phyloP scores from a whole-genome alignment of 495 filamentous ascomycete genomes.

The Penicillium riverlandense region DNA sequence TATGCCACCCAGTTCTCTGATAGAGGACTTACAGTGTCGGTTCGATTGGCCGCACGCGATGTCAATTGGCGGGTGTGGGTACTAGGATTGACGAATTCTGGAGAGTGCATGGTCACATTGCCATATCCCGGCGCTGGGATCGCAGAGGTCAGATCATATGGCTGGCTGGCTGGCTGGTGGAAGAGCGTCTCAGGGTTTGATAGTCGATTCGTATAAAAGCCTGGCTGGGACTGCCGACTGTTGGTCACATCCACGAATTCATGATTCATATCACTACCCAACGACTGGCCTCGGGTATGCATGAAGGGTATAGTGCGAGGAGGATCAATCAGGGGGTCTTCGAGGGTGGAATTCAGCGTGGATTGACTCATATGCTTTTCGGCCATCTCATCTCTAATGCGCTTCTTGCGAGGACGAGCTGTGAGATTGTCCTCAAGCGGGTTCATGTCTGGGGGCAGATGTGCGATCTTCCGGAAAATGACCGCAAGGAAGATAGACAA shows the following conservation, averaged over 20 bases:
- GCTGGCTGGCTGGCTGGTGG: constrained; percentile 13
- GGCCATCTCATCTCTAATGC: constrained; percentile 64
- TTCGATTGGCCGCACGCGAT: constrained; percentile 22
- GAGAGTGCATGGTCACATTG: constrained; percentile 12
- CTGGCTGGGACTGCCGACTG: constrained; percentile 15
- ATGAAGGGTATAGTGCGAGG: constrained; percentile 66
- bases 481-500: constrained; percentile 65
- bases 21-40: constrained; percentile 29
- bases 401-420: constrained; percentile 60
- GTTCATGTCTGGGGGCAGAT: constrained; percentile 85
- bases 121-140: constrained; percentile 18
- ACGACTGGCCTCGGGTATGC: constrained; percentile 60
- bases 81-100: constrained; percentile 11
- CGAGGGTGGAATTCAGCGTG: constrained; percentile 51
- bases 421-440: constrained; percentile 83
- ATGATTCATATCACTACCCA: constrained; percentile 24
- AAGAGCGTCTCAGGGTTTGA: constrained; percentile 29
- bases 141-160: constrained; percentile 21
- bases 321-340: constrained; percentile 49
- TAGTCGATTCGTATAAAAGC: constrained; percentile 13
- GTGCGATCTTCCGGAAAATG: constrained; percentile 72
- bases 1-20: constrained; percentile 58
- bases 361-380: constrained; percentile 46
- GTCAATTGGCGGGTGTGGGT: constrained; percentile 12
- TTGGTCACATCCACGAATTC: constrained; percentile 20